Conservation (phyloP, 163 green algal genomes). For the Picocystis sp. region DNA sequence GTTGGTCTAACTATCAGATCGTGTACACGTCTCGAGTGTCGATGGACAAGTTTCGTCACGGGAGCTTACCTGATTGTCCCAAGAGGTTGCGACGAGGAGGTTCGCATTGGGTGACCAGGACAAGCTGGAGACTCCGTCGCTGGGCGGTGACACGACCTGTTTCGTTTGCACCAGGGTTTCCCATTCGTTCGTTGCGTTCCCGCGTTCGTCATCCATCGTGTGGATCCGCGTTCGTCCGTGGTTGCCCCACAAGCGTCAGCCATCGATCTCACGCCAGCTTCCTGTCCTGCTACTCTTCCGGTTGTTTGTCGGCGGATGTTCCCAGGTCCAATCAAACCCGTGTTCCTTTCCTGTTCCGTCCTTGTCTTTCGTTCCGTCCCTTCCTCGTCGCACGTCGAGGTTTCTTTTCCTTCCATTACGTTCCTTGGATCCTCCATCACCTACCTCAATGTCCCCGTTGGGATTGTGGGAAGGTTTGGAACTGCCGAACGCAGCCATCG, state of each 20-base stretch:
- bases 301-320: neutral
- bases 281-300: neutral
- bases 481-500: slow-evolving; percentile 8
- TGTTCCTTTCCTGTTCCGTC: too few species aligned
- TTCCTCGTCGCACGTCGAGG: too few species aligned
- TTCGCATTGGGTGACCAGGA: slow-evolving; percentile 70
- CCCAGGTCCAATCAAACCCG: too few species aligned
- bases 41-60: neutral
- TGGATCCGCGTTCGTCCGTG: too few species aligned
- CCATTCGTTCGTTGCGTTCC: neutral
- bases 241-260: neutral
- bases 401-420: too few species aligned
- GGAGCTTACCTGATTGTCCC: slow-evolving; percentile 55
- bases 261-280: neutral
- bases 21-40: too few species aligned
- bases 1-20: too few species aligned
- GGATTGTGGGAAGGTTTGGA: slow-evolving; percentile 43
- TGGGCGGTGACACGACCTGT: slow-evolving; percentile 28
- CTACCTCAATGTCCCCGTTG: slow-evolving; percentile 64
- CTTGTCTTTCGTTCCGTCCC: too few species aligned
- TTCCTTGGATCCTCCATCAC: too few species aligned
- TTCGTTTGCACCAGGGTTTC: neutral
- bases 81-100: slow-evolving; percentile 71
- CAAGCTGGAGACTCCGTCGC: slow-evolving; percentile 71
- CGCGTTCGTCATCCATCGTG: too few species aligned